phyloP scores from a whole-genome alignment of 441 rosid species.

The Pelargonium australe region DNA sequence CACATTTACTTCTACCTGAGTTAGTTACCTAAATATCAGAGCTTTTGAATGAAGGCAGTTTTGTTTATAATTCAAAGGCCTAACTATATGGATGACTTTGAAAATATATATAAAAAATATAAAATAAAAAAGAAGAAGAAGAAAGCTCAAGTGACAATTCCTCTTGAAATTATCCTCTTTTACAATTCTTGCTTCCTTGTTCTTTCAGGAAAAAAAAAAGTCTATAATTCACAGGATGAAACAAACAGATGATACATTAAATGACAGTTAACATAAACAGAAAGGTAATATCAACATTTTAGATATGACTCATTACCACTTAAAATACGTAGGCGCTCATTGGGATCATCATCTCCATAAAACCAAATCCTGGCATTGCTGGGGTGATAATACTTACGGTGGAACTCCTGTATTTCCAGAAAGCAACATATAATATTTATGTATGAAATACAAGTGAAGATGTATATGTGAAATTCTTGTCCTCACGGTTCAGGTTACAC shows the following conservation, averaged over 20 bases:
- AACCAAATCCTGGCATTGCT: conserved; percentile 97
- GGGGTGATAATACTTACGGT: conserved; percentile 77
- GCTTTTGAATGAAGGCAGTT: neutral
- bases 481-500: neutral
- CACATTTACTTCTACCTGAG: neutral
- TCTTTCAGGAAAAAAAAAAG: neutral
- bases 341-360: conserved; percentile 86
- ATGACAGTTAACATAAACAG: conserved; percentile 9
- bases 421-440: conserved; percentile 1
- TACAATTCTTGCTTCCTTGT: neutral
- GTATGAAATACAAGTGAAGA: conserved; percentile 4
- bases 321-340: conserved; percentile 63
- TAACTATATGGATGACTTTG: neutral
- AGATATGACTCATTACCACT: conserved; percentile 47
- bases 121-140: too few species aligned
- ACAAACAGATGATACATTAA: conserved; percentile 5
- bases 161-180: neutral
- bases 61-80: neutral
- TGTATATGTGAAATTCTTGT: neutral
- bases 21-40: neutral
- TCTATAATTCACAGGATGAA: conserved; percentile 11
- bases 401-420: conserved; percentile 60
- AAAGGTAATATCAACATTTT: neutral
- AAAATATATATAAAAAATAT: too few species aligned
- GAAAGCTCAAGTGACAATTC: neutral